Percentiles rank a stretch among this genome's conserved stretches.
phyloP scores from a whole-genome alignment of 2,329 filamentous ascomycete species.

The Xylariaceae sp. region DNA sequence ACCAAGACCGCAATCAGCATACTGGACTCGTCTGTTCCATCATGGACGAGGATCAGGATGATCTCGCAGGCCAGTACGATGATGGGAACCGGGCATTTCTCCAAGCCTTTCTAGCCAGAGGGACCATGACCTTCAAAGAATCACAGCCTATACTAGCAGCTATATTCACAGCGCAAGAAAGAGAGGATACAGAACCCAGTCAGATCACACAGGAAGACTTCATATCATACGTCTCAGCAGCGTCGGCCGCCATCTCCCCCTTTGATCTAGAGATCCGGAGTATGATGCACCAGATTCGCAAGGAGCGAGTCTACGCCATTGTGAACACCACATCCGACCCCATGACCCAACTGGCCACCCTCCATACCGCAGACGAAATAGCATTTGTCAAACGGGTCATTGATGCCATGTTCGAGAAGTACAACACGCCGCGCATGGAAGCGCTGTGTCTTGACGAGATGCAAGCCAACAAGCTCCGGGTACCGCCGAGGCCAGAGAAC shows the following conservation, averaged over 20 bases:
- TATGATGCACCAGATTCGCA: slow-evolving; percentile 70
- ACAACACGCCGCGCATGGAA: slow-evolving; percentile 82
- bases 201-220: slow-evolving; percentile 75
- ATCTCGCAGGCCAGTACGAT: slow-evolving; percentile 49
- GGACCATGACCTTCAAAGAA: slow-evolving; percentile 77
- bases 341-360: slow-evolving; percentile 85
- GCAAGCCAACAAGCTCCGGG: slow-evolving; percentile 75
- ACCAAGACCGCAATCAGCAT: background rate
- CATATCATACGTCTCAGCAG: slow-evolving; percentile 69
- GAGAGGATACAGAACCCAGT: slow-evolving; percentile 50
- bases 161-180: slow-evolving; percentile 68
- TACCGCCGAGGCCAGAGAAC: slow-evolving; percentile 51
- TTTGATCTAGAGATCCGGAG: slow-evolving; percentile 90
- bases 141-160: slow-evolving; percentile 76
- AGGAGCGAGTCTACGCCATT: slow-evolving; percentile 76
- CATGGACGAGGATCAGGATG: slow-evolving; percentile 42
- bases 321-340: slow-evolving; percentile 89
- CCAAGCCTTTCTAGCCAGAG: slow-evolving; percentile 83
- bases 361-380: slow-evolving; percentile 81
- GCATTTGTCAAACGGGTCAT: slow-evolving; percentile 87
- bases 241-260: slow-evolving; percentile 74
- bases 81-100: slow-evolving; percentile 86
- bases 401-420: slow-evolving; percentile 89
- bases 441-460: slow-evolving; percentile 82
- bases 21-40: background rate